A percentile compares a stretch with the other conserved stretches of the same genome.
phyloP scores from a whole-genome alignment of 1,284 basidiomycete species.

The Schizophyllum commune region DNA sequence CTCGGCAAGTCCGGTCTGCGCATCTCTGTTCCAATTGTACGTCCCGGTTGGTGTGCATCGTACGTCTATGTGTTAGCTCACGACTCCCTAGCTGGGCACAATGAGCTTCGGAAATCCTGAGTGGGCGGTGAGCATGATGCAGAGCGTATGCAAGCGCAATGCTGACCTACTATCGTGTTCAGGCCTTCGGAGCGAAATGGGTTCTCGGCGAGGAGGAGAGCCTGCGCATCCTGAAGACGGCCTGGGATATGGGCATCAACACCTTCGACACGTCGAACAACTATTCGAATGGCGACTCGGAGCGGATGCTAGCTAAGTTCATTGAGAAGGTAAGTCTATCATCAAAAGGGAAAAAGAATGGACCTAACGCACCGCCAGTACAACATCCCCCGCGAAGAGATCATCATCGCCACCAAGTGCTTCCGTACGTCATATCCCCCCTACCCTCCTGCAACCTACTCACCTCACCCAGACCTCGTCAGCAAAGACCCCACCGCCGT shows the following conservation, averaged over 20 bases:
- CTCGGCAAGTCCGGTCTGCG: slow-evolving; percentile 34
- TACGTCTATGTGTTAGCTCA: not conserved
- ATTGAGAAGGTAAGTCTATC: slow-evolving; percentile 22
- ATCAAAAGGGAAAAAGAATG: not conserved
- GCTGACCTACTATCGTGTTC: not conserved
- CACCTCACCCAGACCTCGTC: slow-evolving; percentile 14
- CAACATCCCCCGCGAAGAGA: slow-evolving; percentile 4
- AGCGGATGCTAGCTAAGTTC: slow-evolving; percentile 23
- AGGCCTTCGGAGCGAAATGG: slow-evolving; percentile 24
- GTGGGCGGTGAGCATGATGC: slow-evolving; percentile 24
- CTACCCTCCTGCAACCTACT: not conserved
- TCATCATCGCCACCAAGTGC: slow-evolving; percentile 12
- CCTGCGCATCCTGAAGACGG: slow-evolving; percentile 33
- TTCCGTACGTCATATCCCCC: not conserved
- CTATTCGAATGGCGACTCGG: slow-evolving; percentile 18
- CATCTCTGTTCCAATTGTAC: slow-evolving; percentile 34
- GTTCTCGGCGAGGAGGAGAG: slow-evolving; percentile 35
- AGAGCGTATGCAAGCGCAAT: not conserved
- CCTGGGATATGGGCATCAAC: slow-evolving; percentile 37
- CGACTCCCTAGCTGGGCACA: slow-evolving; percentile 28
- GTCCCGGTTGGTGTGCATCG: not conserved
- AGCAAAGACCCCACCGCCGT: slow-evolving; percentile 1
- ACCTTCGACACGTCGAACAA: slow-evolving; percentile 28
- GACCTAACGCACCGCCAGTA: slow-evolving; percentile 3
- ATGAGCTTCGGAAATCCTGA: slow-evolving; percentile 38